Evolutionary conservation across 768 basidiomycete genomes (phyloP).

Genomic region (Psilocybe cubensis): DNA sequence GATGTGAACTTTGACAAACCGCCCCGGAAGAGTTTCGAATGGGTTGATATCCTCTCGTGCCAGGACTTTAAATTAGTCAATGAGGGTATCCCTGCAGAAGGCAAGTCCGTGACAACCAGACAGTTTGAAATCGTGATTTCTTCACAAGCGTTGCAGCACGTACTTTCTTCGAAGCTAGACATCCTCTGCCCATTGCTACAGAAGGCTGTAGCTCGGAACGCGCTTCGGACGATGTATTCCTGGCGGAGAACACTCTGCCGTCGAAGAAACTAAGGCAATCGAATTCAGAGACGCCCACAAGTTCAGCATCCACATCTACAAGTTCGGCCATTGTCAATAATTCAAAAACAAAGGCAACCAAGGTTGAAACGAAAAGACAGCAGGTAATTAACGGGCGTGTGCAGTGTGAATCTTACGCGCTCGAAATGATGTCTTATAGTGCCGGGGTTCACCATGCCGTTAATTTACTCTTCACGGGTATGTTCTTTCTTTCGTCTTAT

Average conservation of each 20-base stretch:
- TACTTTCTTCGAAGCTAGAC: neutral
- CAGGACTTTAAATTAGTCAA: neutral
- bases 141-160: neutral
- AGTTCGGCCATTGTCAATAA: neutral
- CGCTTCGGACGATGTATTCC: neutral
- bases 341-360: neutral
- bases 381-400: neutral
- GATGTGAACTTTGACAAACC: neutral
- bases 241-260: neutral
- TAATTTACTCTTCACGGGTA: conserved; percentile 19
- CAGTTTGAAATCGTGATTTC: neutral
- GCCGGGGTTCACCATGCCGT: conserved; percentile 10
- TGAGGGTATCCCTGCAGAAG: neutral
- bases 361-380: neutral
- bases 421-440: conserved; percentile 14
- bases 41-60: neutral
- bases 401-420: conserved; percentile 13
- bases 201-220: neutral
- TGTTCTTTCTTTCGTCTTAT: neutral
- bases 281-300: neutral
- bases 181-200: neutral
- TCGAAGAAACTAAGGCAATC: neutral
- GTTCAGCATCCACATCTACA: neutral
- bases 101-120: neutral
- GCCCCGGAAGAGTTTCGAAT: neutral